These are phyloP conservation scores for Coniella lustricola DNA, from an alignment of 2,329 filamentous ascomycete species.

Conservation along the genomic window DNA sequence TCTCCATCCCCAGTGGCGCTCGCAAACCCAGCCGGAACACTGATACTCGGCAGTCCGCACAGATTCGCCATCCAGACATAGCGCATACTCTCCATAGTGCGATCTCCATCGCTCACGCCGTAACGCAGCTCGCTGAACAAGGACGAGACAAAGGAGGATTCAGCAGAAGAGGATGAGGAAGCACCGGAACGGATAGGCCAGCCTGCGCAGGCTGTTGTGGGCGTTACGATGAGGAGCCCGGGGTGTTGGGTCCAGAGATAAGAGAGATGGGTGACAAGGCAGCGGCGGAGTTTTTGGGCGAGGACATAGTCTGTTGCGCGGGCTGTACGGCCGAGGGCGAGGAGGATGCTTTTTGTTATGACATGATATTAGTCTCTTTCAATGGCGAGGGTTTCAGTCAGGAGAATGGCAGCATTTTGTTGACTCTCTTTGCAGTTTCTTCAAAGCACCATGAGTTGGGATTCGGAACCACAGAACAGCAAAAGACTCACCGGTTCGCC, in stretches of 20 bases:
- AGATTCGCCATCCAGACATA: conserved; percentile 47
- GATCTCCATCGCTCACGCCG: conserved; percentile 40
- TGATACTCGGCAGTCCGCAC: conserved; percentile 40
- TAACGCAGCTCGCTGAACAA: conserved; percentile 31
- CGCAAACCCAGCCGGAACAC: conserved; percentile 38
- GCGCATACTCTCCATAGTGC: conserved; percentile 39
- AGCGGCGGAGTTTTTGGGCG: conserved; percentile 60
- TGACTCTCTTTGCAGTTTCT: no score
- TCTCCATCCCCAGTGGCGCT: conserved; percentile 27
- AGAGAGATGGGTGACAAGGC: conserved; percentile 66
- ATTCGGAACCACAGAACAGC: no score
- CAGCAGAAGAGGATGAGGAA: no score
- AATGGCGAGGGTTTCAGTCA: no score
- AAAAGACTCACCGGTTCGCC: conserved; percentile 28
- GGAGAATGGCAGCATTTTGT: no score
- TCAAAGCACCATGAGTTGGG: no score
- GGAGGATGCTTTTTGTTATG: conserved; percentile 46
- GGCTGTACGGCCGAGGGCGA: conserved; percentile 56
- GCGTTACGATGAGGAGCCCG: conserved; percentile 64
- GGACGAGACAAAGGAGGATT: no score
- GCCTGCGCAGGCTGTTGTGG: conserved; percentile 50
- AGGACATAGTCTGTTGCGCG: conserved; percentile 60
- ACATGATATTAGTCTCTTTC: no score
- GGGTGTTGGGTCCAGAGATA: conserved; percentile 58
- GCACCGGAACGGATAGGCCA: conserved; percentile 31